Conservation (phyloP, 2,329 filamentous ascomycete species). For the Beauveria pseudobassiana region DNA sequence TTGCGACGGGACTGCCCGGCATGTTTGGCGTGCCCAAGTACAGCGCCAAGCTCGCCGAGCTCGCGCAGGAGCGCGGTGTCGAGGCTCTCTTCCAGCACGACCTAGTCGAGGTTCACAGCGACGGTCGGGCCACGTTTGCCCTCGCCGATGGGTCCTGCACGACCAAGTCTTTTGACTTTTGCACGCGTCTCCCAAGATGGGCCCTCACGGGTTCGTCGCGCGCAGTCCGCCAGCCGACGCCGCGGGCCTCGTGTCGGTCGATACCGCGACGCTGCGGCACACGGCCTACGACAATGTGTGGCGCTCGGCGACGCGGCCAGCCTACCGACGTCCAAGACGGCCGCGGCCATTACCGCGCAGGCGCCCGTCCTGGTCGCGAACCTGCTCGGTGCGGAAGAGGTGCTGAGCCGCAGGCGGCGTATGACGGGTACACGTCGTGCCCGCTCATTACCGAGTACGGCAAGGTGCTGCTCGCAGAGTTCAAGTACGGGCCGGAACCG, state of each 20-base stretch:
- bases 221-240: constrained; percentile 46
- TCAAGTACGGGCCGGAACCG: constrained; percentile 55
- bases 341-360: constrained; percentile 44
- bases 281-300: constrained; percentile 49
- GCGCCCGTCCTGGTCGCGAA: constrained; percentile 44
- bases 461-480: constrained; percentile 57
- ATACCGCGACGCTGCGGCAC: constrained; percentile 44
- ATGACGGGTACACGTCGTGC: constrained; percentile 51
- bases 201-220: constrained; percentile 45
- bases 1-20: constrained; percentile 45
- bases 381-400: constrained; percentile 36
- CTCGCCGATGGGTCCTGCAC: constrained; percentile 18
- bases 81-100: constrained; percentile 53
- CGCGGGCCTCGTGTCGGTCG: constrained; percentile 51
- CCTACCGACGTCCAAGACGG: constrained; percentile 50
- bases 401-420: constrained; percentile 29
- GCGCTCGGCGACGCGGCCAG: constrained; percentile 51
- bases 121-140: constrained; percentile 44
- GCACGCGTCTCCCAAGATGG: constrained; percentile 53
- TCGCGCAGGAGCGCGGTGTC: constrained; percentile 46
- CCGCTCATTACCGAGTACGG: constrained; percentile 49
- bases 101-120: constrained; percentile 40
- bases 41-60: constrained; percentile 42
- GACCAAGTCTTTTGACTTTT: constrained; percentile 45
- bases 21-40: constrained; percentile 59